Conservation (phyloP, 108 stramenopile species). For the Conticribra weissflogii region DNA sequence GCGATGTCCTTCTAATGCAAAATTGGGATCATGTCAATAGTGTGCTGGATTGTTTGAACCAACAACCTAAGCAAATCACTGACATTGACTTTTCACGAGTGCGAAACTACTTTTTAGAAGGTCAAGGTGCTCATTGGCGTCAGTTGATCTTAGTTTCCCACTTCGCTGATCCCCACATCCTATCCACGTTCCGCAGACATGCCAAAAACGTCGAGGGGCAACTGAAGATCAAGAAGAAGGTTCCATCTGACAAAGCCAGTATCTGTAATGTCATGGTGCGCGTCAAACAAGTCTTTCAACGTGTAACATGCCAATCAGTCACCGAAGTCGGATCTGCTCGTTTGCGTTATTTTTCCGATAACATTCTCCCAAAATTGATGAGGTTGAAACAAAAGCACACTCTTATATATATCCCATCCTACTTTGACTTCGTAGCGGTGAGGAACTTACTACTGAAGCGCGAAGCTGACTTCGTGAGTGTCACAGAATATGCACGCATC, state of each 20-base stretch:
- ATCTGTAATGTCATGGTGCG: slow-evolving; percentile 73
- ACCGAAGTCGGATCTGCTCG: slow-evolving; percentile 72
- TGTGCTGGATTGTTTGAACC: slow-evolving; percentile 72
- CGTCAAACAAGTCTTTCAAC: slow-evolving; percentile 92
- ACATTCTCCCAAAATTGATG: slow-evolving; percentile 77
- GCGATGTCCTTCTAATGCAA: slow-evolving; percentile 94
- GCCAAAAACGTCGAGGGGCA: slow-evolving; percentile 73
- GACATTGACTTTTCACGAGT: slow-evolving; percentile 95
- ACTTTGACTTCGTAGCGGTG: slow-evolving; percentile 92
- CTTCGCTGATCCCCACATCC: slow-evolving; percentile 74
- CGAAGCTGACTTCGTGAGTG: slow-evolving; percentile 74
- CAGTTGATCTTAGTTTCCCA: slow-evolving; percentile 82
- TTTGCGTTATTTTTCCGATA: slow-evolving; percentile 83
- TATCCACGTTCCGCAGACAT: slow-evolving; percentile 76
- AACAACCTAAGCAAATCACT: slow-evolving; percentile 76
- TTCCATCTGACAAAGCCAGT: slow-evolving; percentile 58
- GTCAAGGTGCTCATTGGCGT: slow-evolving; percentile 78
- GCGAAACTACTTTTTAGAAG: slow-evolving; percentile 85
- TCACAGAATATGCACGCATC: slow-evolving; percentile 88
- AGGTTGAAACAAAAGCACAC: slow-evolving; percentile 85
- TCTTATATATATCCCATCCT: slow-evolving; percentile 89
- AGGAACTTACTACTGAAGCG: slow-evolving; percentile 85
- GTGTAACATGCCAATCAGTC: slow-evolving; percentile 63
- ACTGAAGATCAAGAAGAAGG: slow-evolving; percentile 62
- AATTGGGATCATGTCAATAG: slow-evolving; percentile 95